These are phyloP conservation scores for Penicillium expansum DNA, from an alignment of 2,329 filamentous ascomycete genomes.

Conservation along the genomic window DNA sequence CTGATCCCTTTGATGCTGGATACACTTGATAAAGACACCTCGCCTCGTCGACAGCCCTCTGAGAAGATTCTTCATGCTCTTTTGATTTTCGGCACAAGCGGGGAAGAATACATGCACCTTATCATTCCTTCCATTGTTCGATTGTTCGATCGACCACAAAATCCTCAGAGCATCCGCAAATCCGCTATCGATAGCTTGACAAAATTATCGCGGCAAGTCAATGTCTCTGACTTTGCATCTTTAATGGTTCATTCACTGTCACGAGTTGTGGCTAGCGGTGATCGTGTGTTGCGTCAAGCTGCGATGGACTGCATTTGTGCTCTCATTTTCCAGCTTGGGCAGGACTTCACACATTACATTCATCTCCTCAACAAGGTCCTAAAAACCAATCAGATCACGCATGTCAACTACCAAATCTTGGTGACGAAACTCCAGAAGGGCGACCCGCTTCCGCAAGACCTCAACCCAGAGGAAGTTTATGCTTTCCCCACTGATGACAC, in stretches of 20 bases:
- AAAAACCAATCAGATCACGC: constrained; percentile 74
- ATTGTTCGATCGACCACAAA: constrained; percentile 85
- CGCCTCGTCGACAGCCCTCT: constrained; percentile 72
- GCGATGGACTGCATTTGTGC: constrained; percentile 93
- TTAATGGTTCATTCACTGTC: constrained; percentile 94
- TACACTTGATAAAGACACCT: constrained; percentile 81
- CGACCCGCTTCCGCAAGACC: constrained; percentile 89
- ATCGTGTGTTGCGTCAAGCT: constrained; percentile 70
- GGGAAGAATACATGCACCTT: constrained; percentile 98
- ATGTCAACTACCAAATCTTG: constrained; percentile 88
- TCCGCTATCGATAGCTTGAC: constrained; percentile 92
- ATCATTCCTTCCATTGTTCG: constrained; percentile 94
- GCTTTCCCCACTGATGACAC: constrained; percentile 75
- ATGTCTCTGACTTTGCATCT: constrained; percentile 93
- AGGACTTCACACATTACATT: constrained; percentile 92
- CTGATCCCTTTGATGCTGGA: constrained; percentile 91
- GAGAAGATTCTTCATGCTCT: constrained; percentile 93
- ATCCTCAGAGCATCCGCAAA: constrained; percentile 75
- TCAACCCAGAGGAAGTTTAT: constrained; percentile 82
- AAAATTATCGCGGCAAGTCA: constrained; percentile 91
- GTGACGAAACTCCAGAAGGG: constrained; percentile 92
- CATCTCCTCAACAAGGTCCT: constrained; percentile 88
- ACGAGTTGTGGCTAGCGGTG: constrained; percentile 71
- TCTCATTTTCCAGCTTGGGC: constrained; percentile 91
- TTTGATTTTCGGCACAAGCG: constrained; percentile 89